Evolutionary conservation across 805 yeast genomes (phyloP).

Genomic region (Starmerella gropengiesseri): DNA sequence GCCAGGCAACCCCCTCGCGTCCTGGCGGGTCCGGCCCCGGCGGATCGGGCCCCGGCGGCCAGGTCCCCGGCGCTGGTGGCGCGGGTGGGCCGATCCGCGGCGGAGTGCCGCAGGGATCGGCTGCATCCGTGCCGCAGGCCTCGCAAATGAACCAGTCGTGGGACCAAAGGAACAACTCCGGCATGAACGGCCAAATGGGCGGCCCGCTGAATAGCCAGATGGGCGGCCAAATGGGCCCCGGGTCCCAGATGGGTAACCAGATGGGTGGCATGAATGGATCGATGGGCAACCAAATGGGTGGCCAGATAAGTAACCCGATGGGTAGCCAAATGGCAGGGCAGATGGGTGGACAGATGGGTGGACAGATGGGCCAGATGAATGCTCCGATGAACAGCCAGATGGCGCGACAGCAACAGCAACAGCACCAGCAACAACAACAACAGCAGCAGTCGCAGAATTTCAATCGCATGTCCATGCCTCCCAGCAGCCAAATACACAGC

Average conservation of each 20-base stretch:
- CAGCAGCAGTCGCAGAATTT: not conserved
- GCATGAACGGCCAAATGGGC: constrained; percentile 1
- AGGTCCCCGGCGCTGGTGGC: too few relatives aligned
- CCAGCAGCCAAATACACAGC: not conserved
- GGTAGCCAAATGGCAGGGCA: constrained; percentile 7
- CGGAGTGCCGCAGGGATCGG: not conserved
- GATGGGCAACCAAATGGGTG: not conserved
- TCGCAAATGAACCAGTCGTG: not conserved
- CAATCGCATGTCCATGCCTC: not conserved
- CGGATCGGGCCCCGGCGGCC: too few relatives aligned
- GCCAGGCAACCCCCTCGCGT: too few relatives aligned
- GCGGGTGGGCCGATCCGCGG: too few relatives aligned
- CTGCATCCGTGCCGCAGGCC: too few relatives aligned
- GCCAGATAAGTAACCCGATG: constrained; percentile 1
- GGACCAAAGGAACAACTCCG: not conserved
- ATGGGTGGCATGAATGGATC: not conserved
- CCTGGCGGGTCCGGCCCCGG: too few relatives aligned
- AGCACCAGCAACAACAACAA: constrained; percentile 2
- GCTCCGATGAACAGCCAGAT: not conserved
- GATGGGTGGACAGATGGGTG: constrained; percentile 1
- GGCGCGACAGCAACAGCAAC: not conserved
- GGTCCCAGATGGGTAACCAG: not conserved
- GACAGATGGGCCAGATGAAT: constrained; percentile 2
- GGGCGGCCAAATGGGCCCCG: not conserved
- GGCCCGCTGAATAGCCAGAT: not conserved